Evolutionary conservation across 2,329 filamentous ascomycete genomes (phyloP), one percentile per base, ranked within the genome.

Genomic region (Botrytis fabae): DNA sequence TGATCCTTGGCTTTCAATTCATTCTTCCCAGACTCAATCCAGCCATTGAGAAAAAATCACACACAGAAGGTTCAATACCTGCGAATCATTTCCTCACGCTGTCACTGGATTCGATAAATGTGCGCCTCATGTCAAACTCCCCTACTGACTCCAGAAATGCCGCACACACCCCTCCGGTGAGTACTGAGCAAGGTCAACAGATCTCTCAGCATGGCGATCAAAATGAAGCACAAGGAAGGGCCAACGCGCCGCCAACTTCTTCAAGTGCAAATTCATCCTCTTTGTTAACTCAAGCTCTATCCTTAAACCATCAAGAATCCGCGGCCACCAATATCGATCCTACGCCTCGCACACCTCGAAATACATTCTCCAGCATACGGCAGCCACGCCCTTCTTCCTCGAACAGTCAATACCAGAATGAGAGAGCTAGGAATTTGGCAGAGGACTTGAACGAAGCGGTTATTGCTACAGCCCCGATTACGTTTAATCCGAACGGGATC

Each of bases 111-210:
- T 79, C 79, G 77, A 80, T 81, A 80, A 75, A 81, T 81, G 80
- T 76, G 75, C 77, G 76, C 79, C 79, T 79, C 80, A 81, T 81
- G 80, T 79, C 79, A 78, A 79, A 74, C 71, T 77, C 77, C 75
- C 77, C 74, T 76, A 73, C 78, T 78, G 79, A 79, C 76, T 74
- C 78, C 77, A 78, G 76, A 78, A 79, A 80, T 81, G 79, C 78
- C 79, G 77, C 78, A 78, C 74, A 77, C 77, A 76, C 79, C 76
- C 75, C 70, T 65, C 68, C 74, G 77, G 76, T 80, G 77, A 81
- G 74, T 74, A 71, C 71, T 76, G 76, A 75, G 70, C 77, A 75
- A 72, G 77, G 70, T 60, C 75, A 77, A 70, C 66, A 76, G 70
- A 73, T 60, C 66, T 72, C 74, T 73, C 76, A 74, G 74, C 75